Base-by-base conservation (phyloP, 352 stramenopile species). In the Thraustochytrium sp. region DNA sequence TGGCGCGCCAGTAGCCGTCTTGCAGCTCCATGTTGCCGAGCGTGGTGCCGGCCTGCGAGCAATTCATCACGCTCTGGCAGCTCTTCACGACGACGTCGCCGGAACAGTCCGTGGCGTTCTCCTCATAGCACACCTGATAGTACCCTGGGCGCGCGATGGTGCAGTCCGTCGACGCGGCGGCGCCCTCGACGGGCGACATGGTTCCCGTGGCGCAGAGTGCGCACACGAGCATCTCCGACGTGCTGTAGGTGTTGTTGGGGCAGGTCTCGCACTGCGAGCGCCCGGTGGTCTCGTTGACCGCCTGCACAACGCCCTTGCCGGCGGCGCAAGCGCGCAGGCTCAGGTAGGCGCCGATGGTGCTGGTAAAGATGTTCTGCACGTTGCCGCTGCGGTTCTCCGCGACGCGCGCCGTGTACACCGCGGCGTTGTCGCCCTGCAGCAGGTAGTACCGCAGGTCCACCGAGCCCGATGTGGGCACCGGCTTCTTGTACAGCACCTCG, bases 1-100 rank as follows among this genome's bases (percentile, higher is more conserved):
- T 77, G 29, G 65, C 42, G 26, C 65, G 65, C 65, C 65, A 77
- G 46, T 77, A 77, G 0, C 65, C 65, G 34, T 18, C 40, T n/a
- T 37, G 8, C 8, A 77, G 65, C 34, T 77, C 42, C 65, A 77
- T 62, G 46, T 77, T 77, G 23, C 31, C 65, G 8, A 68, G 42
- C 11, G 65, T 77, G 23, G 65, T 77, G 34, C 65, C 65, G 34
- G 65, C 13, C 23, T 38, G 31, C 49, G 65, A 31, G 46, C 65
- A 77, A 31, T 77, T 62, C 65, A 77, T 77, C 13, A 72, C 59
- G 40, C 59, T 72, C 2, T 38, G 36, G 9, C 59, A 72, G 13
- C 26, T 13, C 8, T 38, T 16, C 29, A 72, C 59, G 8, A 34
- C 59, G 13, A 72, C 59, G 16, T 11, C 9, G n/a, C 59, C 59